Conservation (phyloP, 2,329 filamentous ascomycete species). For the Stachybotrys chlorohalonatus region DNA sequence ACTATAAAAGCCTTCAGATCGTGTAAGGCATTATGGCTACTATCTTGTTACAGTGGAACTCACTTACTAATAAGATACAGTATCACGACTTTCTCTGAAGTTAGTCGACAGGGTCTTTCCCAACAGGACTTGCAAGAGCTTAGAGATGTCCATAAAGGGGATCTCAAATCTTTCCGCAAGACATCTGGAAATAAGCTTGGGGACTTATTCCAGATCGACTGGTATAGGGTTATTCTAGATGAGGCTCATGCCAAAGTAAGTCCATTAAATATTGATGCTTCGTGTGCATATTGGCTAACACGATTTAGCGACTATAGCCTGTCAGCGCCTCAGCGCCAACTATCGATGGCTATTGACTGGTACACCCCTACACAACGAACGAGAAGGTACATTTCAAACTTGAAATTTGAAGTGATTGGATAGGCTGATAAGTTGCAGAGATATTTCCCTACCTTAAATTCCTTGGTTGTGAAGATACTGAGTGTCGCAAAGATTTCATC, state of each 20-base stretch:
- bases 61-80: slow-evolving; percentile 7
- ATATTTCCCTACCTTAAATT: slow-evolving; percentile 25
- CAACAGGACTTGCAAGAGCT: background rate
- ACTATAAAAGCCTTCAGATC: background rate
- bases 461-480: slow-evolving; percentile 11
- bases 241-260: slow-evolving; percentile 38
- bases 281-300: background rate
- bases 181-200: slow-evolving; percentile 30
- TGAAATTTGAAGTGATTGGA: background rate
- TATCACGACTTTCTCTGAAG: slow-evolving; percentile 19
- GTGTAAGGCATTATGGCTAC: slow-evolving; percentile 2
- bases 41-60: background rate
- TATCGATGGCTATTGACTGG: slow-evolving; percentile 25
- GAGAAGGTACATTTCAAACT: slow-evolving; percentile 13
- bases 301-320: slow-evolving; percentile 9
- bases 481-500: slow-evolving; percentile 4
- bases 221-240: slow-evolving; percentile 45
- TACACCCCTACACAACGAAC: slow-evolving; percentile 23
- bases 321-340: slow-evolving; percentile 15
- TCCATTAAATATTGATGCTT: background rate
- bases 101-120: slow-evolving; percentile 8
- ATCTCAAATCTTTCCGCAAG: slow-evolving; percentile 11
- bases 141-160: background rate
- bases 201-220: slow-evolving; percentile 21
- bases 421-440: slow-evolving; percentile 12